Base-by-base conservation (phyloP, 2,329 filamentous ascomycete species). In the Fusarium sp. region DNA sequence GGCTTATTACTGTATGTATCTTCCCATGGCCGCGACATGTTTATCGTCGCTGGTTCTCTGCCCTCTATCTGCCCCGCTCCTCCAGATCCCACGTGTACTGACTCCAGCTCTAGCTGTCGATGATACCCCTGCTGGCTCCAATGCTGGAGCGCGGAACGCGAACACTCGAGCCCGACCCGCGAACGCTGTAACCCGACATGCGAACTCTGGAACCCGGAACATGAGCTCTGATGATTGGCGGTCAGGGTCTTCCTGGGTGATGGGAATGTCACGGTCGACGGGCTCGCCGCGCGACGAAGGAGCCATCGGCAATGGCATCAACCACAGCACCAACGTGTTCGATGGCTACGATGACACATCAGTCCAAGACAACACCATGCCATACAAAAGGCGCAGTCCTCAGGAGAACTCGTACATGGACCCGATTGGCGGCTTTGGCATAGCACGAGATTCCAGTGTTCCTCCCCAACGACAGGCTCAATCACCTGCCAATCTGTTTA, bases 61-160 rank as follows among this genome's bases (percentile, higher is more conserved):
- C 51, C 56, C 14, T 46, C 20, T 25, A 25, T n/a, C 20, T 56
- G 25, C 11, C 29, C 46, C 54, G 14, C 34, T 38, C 16, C 42
- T n/a, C 40, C 11, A 11, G 29, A 14, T 46, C 49, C 46, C 40
- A 29, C 38, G 31, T 29, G 40, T 62, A 55, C 73, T 74, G 59
- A 73, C 70, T 13, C 54, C 27, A 44, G 16, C 23, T 18, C 23
- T 62, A 78, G 78, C 78, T 16, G 58, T 74, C 61, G 74, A 79
- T 59, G 75, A 76, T 27, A 71, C 75, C 59, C 87, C 90, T 74
- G 89, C 88, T 4, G 91, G 91, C 53, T 92, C 91, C 6, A 85
- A 89, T 65, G 91, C 42, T 27, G 42, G 23, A 49, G 42, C 90
- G 63, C 82, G 93, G 38, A 84, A 91, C 64, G 84, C 87, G 46